Percentiles rank a stretch among this genome's conserved stretches.
Evolutionary conservation across 805 yeast species (phyloP).

Genomic region (Candida gorgasii): DNA sequence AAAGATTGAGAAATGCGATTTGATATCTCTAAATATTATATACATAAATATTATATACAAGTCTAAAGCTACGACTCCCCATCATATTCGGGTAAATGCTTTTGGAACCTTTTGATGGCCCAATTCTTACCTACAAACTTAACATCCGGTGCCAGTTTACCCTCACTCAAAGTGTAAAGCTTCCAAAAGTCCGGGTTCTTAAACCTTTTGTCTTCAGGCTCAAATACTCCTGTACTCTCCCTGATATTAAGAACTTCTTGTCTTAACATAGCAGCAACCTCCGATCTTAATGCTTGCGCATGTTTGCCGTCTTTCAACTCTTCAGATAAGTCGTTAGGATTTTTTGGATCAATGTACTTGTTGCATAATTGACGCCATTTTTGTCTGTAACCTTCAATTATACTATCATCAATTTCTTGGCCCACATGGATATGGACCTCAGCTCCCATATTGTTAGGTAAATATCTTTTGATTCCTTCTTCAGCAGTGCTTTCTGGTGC

Average conservation of each 20-base stretch:
- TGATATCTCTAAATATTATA: background rate
- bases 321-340: conserved; percentile 59
- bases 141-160: conserved; percentile 65
- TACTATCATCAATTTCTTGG: conserved; percentile 59
- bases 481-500: conserved; percentile 74
- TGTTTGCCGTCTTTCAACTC: conserved; percentile 63
- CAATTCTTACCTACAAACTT: conserved; percentile 77
- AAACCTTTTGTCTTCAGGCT: conserved; percentile 69
- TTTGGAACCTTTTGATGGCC: conserved; percentile 75
- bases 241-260: conserved; percentile 54
- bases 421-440: conserved; percentile 74
- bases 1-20: too few relatives aligned
- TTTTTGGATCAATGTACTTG: conserved; percentile 49
- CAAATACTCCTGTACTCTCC: conserved; percentile 42
- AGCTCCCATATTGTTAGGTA: conserved; percentile 66
- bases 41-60: background rate
- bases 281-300: conserved; percentile 66
- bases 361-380: conserved; percentile 69
- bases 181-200: conserved; percentile 75
- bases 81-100: conserved; percentile 37
- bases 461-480: conserved; percentile 52
- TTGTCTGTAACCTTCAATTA: conserved; percentile 59
- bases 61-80: conserved; percentile 8
- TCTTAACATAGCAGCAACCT: conserved; percentile 69
- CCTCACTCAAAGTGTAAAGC: conserved; percentile 61